Base-by-base conservation (phyloP, 106 monocot genomes). In the Vanilla planifolia region DNA sequence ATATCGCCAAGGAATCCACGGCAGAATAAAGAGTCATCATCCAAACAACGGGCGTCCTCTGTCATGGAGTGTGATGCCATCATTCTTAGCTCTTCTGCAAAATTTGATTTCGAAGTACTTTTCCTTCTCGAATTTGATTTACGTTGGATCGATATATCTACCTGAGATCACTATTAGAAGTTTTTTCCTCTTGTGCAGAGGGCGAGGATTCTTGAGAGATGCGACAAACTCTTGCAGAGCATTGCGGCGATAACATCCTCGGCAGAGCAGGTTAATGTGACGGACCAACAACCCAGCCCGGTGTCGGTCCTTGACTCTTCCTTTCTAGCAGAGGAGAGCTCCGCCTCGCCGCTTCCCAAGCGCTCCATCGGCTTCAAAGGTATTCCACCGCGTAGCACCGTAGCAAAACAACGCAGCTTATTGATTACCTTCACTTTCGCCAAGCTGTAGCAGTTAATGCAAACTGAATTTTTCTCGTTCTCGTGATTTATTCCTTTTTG, bases 221-320 rank as follows among this genome's bases (percentile, higher is more conserved):
- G 95, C 76, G 89, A 84, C 66, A 87, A 87, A 70, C 72, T 96
- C 30, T 74, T 96, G 29, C 58, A 71, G 69, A 96, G 87, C 73
- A 96, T 96, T 15, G 76, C 75, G 4, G 87, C 86, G 20, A 70
- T 96, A 34, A 84, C 85, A 8, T 57, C 57, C 8, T 62, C 76
- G 22, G 42, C 59, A 20, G 91, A 76, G 48, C 62, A 73, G 37
- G 55, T 64, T 46, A 43, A 68, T 25, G 68, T 43, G 15, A 61
- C 6, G 35, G 75, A 90, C 13, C 89, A 80, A 66, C 96, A 98
- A 60, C 96, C 96, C 9, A 98, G 96, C 47, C 96, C 96, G 0
- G 87, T 98, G 36, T 92, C 91, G 13, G 96, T 98, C 3, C 91
- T 98, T 16, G 91, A 98, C 52, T 75, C 83, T 4, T 61, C 74